Evolutionary conservation across 208 protist genomes (phyloP).

Genomic region (Leishmania martiniquensis): DNA sequence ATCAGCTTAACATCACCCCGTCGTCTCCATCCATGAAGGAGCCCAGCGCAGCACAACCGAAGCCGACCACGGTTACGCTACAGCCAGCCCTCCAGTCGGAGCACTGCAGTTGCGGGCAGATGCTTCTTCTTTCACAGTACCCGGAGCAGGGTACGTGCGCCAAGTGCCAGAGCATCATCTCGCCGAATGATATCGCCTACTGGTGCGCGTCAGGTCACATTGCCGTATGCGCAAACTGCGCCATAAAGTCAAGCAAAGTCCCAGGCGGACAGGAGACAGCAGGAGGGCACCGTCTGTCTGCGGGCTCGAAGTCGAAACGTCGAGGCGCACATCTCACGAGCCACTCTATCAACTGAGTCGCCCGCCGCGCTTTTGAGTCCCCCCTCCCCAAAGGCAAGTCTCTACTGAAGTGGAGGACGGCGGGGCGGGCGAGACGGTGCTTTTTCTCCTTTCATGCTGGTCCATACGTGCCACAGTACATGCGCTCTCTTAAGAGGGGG

Average conservation of each 20-base stretch:
- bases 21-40: slow-evolving; percentile 8
- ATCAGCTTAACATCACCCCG: slow-evolving; percentile 15
- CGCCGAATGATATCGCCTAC: slow-evolving; percentile 34
- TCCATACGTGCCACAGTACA: too few relatives aligned
- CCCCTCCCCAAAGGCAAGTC: not conserved
- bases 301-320: not conserved
- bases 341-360: not conserved
- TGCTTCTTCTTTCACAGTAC: slow-evolving; percentile 40
- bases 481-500: too few relatives aligned
- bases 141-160: slow-evolving; percentile 25
- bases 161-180: slow-evolving; percentile 33
- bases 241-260: slow-evolving; percentile 10
- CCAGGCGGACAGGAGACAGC: not conserved
- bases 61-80: slow-evolving; percentile 37
- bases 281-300: not conserved
- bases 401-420: too few relatives aligned
- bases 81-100: slow-evolving; percentile 25
- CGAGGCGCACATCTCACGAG: not conserved
- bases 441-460: too few relatives aligned
- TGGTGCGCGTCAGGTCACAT: slow-evolving; percentile 49
- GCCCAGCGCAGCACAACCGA: not conserved
- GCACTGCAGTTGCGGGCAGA: slow-evolving; percentile 52
- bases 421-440: not conserved
- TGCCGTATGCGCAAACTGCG: slow-evolving; percentile 38
- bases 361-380: not conserved